Percentiles rank a stretch among this genome's conserved stretches.
These are phyloP conservation scores for Hymenoscyphus albidus DNA, from an alignment of 2,329 filamentous ascomycete genomes.

Conservation along the genomic window DNA sequence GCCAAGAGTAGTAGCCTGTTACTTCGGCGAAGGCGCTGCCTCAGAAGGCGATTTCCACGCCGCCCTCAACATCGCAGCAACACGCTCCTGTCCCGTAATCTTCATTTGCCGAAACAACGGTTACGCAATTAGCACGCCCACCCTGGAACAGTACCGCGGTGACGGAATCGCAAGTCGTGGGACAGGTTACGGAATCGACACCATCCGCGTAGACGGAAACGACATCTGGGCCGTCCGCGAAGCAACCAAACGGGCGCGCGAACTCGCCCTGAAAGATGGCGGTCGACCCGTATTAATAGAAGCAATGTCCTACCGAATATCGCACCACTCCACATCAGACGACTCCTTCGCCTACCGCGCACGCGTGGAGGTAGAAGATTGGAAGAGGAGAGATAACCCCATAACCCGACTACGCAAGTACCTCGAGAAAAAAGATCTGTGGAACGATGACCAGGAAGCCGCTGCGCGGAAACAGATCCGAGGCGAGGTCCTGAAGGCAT, in stretches of 20 bases:
- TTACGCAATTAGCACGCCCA: slow-evolving; percentile 86
- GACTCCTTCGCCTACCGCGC: slow-evolving; percentile 96
- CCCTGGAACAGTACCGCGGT: slow-evolving; percentile 84
- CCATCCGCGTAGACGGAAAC: slow-evolving; percentile 89
- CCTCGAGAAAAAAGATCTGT: slow-evolving; percentile 77
- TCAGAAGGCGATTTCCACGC: slow-evolving; percentile 91
- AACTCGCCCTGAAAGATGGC: slow-evolving; percentile 47
- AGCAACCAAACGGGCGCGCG: slow-evolving; percentile 74
- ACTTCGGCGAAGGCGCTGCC: slow-evolving; percentile 87
- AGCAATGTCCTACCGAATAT: slow-evolving; percentile 97
- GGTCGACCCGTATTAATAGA: slow-evolving; percentile 75
- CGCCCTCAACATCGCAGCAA: slow-evolving; percentile 86
- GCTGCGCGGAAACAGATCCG: slow-evolving; percentile 61
- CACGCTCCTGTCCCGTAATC: slow-evolving; percentile 78
- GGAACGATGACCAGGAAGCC: slow-evolving; percentile 82
- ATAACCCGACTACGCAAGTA: slow-evolving; percentile 84
- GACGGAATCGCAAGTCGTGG: slow-evolving; percentile 87
- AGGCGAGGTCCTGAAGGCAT: slow-evolving; percentile 77
- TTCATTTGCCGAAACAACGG: slow-evolving; percentile 94
- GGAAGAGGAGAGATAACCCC: slow-evolving; percentile 87
- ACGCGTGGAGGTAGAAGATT: slow-evolving; percentile 88
- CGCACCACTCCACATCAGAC: slow-evolving; percentile 93
- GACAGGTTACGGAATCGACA: slow-evolving; percentile 90
- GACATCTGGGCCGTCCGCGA: slow-evolving; percentile 86
- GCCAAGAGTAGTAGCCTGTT: slow-evolving; percentile 71